Percentiles rank a stretch among this genome's conserved stretches.
Conservation (phyloP, 2,329 filamentous ascomycete species). For the Chaetomiaceae sp. region DNA sequence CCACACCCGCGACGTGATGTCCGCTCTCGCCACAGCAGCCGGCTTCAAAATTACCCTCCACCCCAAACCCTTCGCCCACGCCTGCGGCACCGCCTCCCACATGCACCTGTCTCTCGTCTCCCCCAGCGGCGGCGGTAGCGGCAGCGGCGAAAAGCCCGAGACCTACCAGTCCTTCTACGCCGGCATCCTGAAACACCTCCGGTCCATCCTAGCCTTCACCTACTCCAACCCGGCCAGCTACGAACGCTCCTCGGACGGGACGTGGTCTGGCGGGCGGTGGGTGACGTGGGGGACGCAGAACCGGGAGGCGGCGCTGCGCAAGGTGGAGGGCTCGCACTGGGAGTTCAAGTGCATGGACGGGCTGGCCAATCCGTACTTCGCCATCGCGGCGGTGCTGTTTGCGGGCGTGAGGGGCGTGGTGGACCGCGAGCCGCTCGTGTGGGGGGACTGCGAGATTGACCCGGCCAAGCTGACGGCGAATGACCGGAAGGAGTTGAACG, state of each 20-base stretch:
- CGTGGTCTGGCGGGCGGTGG: conserved; percentile 75
- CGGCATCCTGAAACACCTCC: conserved; percentile 63
- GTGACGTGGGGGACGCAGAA: conserved; percentile 80
- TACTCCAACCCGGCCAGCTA: conserved; percentile 65
- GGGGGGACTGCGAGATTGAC: conserved; percentile 52
- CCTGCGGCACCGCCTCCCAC: conserved; percentile 63
- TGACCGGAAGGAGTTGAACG: conserved; percentile 48
- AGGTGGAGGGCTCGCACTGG: conserved; percentile 65
- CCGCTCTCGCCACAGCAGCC: conserved; percentile 57
- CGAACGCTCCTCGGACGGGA: conserved; percentile 61
- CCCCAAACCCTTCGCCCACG: conserved; percentile 59
- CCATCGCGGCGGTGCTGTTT: conserved; percentile 55
- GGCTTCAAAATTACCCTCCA: conserved; percentile 67
- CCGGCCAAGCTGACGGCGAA: conserved; percentile 46
- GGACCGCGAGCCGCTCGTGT: conserved; percentile 39
- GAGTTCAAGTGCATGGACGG: conserved; percentile 77
- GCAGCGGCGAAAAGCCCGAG: conserved; percentile 35
- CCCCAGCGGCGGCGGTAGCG: neutral
- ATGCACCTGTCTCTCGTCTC: conserved; percentile 62
- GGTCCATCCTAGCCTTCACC: conserved; percentile 63
- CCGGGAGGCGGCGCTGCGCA: conserved; percentile 68
- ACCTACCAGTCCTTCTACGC: conserved; percentile 66
- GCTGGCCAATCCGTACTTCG: conserved; percentile 73
- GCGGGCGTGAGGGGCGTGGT: conserved; percentile 55
- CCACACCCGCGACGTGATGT: conserved; percentile 66